Evolutionary conservation across 108 stramenopile species (phyloP).

Genomic region (Pseudonitzschia pungens): DNA sequence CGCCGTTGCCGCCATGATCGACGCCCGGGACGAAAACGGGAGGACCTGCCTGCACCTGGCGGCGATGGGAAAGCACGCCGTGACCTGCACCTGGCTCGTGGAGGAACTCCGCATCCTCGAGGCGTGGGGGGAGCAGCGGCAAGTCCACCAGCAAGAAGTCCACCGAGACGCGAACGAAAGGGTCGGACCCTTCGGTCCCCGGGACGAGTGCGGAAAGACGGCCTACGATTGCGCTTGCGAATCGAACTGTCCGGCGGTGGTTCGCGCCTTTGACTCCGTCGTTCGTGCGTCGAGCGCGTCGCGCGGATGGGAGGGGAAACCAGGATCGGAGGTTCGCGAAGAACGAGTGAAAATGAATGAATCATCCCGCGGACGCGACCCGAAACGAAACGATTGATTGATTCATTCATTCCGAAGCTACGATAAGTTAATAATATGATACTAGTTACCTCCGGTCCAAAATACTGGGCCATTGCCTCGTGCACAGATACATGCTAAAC

Average conservation of each 20-base stretch:
- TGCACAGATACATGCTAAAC: no score
- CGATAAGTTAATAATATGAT: no score
- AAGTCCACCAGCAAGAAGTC: background rate
- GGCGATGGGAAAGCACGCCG: slow-evolving; percentile 44
- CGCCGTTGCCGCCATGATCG: slow-evolving; percentile 38
- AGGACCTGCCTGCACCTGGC: slow-evolving; percentile 66
- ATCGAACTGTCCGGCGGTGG: background rate
- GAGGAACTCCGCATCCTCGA: slow-evolving; percentile 44
- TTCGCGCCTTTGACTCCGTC: background rate
- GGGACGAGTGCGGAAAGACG: slow-evolving; percentile 2
- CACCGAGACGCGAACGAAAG: background rate
- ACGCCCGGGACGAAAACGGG: slow-evolving; percentile 39
- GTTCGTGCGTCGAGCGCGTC: no score
- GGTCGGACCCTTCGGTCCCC: background rate
- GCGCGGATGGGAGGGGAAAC: no score
- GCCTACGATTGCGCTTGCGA: background rate
- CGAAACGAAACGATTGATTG: no score
- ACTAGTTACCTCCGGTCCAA: no score
- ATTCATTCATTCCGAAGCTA: no score
- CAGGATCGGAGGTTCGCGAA: no score
- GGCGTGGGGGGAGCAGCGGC: slow-evolving; percentile 11
- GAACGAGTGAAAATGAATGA: no score
- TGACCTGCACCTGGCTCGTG: slow-evolving; percentile 59
- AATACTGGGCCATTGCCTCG: no score
- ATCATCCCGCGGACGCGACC: no score